Evolutionary conservation across 2,329 filamentous ascomycete species (phyloP).

Genomic region (Diaporthe sp.): DNA sequence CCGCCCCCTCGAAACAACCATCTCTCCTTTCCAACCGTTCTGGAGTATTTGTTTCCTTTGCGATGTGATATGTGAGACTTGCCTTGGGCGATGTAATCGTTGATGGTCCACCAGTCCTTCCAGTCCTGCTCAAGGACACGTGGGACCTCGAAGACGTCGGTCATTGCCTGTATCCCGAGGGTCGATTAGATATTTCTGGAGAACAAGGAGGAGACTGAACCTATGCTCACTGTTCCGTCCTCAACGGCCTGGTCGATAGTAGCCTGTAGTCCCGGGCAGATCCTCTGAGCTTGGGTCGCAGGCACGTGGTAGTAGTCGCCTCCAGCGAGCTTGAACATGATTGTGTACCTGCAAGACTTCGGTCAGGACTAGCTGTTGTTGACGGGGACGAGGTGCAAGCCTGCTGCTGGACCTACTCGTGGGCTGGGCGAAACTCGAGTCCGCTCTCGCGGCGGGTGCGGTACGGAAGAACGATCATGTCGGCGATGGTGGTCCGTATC

Average conservation of each 20-base stretch:
- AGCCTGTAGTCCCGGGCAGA: neutral
- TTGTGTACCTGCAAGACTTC: neutral
- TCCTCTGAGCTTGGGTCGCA: neutral
- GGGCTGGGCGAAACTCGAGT: neutral
- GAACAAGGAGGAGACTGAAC: fast-evolving
- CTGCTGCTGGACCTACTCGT: neutral
- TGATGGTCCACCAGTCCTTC: constrained; percentile 4
- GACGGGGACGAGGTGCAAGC: neutral
- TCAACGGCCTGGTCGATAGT: neutral
- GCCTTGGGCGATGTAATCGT: neutral
- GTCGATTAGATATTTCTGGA: neutral
- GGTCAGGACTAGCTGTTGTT: neutral
- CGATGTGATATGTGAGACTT: neutral
- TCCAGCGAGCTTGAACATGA: constrained; percentile 1
- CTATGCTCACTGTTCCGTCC: neutral
- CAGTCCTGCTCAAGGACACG: neutral
- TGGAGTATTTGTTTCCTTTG: neutral
- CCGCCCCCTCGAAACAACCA: neutral
- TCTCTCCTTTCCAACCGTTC: neutral
- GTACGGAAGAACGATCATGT: neutral
- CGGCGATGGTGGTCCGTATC: neutral
- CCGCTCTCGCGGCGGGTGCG: neutral
- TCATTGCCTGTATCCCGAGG: neutral
- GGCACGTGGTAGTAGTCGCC: neutral
- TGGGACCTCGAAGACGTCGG: neutral